These are phyloP conservation scores for Isabelozyma gotoi DNA, from an alignment of 805 yeast genomes.

Conservation along the genomic window DNA sequence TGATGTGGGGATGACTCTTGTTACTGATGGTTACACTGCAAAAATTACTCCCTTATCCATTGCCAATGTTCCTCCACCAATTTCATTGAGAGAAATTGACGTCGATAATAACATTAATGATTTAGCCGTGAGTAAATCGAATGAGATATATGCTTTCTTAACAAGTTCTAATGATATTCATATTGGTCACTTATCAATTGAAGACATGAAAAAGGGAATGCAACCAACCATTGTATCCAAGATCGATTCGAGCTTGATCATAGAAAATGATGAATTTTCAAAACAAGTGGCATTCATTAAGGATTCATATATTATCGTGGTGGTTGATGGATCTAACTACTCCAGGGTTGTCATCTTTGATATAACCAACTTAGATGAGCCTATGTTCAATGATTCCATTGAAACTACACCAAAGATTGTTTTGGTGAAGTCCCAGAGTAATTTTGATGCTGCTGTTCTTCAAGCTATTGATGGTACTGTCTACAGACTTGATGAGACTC, in stretches of 20 bases:
- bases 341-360: conserved; percentile 56
- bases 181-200: conserved; percentile 46
- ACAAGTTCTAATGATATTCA: conserved; percentile 39
- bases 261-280: conserved; percentile 40
- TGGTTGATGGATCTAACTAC: conserved; percentile 51
- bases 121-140: conserved; percentile 61
- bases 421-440: conserved; percentile 53
- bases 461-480: conserved; percentile 67
- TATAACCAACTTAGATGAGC: conserved; percentile 39
- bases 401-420: conserved; percentile 54
- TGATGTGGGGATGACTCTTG: conserved; percentile 78
- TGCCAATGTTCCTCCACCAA: conserved; percentile 96
- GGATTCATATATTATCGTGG: conserved; percentile 53
- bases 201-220: conserved; percentile 46
- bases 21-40: conserved; percentile 71
- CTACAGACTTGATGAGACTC: conserved; percentile 34
- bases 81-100: conserved; percentile 66
- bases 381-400: conserved; percentile 38
- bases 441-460: conserved; percentile 50
- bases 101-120: conserved; percentile 55
- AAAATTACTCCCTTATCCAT: conserved; percentile 78
- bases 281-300: conserved; percentile 65
- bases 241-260: conserved; percentile 32
- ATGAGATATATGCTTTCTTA: conserved; percentile 57
- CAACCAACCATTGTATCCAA: conserved; percentile 42